Conservation (phyloP, 768 basidiomycete genomes). For the Solioccasus polychromus region DNA sequence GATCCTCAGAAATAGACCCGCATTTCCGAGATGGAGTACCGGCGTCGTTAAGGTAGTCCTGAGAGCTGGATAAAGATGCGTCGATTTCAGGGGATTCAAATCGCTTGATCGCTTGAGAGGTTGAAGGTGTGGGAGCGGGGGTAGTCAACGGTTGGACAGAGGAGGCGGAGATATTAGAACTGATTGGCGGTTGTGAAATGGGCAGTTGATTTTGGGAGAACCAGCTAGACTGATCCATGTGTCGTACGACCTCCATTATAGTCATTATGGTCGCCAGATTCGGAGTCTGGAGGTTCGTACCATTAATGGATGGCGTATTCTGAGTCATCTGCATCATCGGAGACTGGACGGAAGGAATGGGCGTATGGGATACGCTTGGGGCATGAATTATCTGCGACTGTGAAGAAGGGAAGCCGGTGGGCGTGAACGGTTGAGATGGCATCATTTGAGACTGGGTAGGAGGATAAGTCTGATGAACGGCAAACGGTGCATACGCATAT, state of each 20-base stretch:
- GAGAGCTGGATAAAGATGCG: conserved; percentile 2
- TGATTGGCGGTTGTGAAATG: conserved; percentile 13
- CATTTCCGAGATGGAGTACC: conserved; percentile 5
- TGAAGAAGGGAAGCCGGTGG: conserved; percentile 11
- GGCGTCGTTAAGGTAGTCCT: not conserved
- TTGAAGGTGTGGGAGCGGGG: conserved; percentile 1
- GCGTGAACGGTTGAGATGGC: conserved; percentile 17
- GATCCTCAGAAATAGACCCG: conserved; percentile 7
- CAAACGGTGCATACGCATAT: conserved; percentile 10
- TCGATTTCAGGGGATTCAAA: not conserved
- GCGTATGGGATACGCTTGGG: conserved; percentile 9
- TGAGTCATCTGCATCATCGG: conserved; percentile 12
- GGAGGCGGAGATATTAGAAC: conserved; percentile 1
- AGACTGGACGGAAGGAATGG: conserved; percentile 16
- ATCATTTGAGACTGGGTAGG: conserved; percentile 18
- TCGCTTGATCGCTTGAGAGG: not conserved
- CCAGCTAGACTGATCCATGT: conserved; percentile 23
- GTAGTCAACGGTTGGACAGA: conserved; percentile 5
- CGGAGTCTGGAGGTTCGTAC: conserved; percentile 12
- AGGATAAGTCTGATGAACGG: conserved; percentile 17
- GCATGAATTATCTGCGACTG: conserved; percentile 14
- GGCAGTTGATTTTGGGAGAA: conserved; percentile 17
- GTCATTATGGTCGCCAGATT: conserved; percentile 29
- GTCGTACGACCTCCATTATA: conserved; percentile 31
- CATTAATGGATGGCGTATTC: conserved; percentile 8